Base-by-base conservation (phyloP, 225 moss, liverwort and hornwort species). In the Pseudoscleropodium purum region DNA sequence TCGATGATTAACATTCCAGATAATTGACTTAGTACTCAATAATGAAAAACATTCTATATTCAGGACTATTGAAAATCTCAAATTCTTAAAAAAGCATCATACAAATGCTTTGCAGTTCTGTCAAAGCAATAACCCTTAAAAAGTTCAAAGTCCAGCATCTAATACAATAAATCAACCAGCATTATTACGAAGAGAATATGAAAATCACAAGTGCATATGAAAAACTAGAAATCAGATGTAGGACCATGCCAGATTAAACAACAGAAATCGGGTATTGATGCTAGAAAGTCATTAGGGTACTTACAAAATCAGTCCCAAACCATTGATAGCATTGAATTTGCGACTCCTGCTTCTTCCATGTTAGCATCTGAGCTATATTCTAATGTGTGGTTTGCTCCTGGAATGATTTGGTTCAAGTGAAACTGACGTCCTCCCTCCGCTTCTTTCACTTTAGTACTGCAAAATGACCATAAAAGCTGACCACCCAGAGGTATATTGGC, bases 401-500 rank as follows among this genome's bases (percentile, higher is more conserved):
- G 99, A 75, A 97, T 94, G 24, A 93, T 93, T 90, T 97, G 99
- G 74, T 96, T 97, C 87, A 99, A 94, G 87, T 96, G 97, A 75
- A 99, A 99, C 67, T 92, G 90, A 80, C 95, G 93, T 83, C 96
- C 98, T 43, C 91, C 92, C 74, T 95, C 95, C 27, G 94, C 96
- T 92, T 99, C 96, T 78, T 95, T 95, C 74, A 96, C 96, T 90
- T 97, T 94, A 57, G 94, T 89, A 92, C 94, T 93, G 92, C 97
- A 96, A 89, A 96, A 99, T 76, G 97, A 97, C 99, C 99, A 99
- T 77, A 97, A 92, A 85, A 94, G 95, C 99, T 99, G 96, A 70
- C 89, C 90, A 89, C 52, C 69, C 91, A 89, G 45, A 88, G 56
- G 36, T 82, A 60, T 51, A 79, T 54, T 59, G 27, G 45, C 67